A percentile compares a stretch with the other conserved stretches of the same genome.
phyloP scores from a whole-genome alignment of 805 yeast species.

The Komagataella pastoris region DNA sequence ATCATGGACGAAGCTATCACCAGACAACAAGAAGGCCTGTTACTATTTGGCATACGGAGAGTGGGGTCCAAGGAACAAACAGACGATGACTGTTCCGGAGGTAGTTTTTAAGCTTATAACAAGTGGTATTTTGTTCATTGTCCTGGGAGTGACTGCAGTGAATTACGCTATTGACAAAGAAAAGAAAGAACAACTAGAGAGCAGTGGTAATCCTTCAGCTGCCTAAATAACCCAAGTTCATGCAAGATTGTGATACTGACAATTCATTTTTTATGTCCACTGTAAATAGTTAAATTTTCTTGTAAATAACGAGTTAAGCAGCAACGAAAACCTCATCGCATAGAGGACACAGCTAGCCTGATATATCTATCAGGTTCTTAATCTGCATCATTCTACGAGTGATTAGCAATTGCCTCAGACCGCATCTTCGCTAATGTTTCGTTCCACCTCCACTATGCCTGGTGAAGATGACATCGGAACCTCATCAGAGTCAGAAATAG shows the following conservation, averaged over 20 bases:
- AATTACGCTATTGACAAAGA: constrained; percentile 18
- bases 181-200: constrained; percentile 1
- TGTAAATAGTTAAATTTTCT: neutral
- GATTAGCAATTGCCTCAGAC: neutral
- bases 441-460: neutral
- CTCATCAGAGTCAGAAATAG: neutral
- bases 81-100: constrained; percentile 16
- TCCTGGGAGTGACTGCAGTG: constrained; percentile 18
- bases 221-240: neutral
- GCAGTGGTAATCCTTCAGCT: neutral
- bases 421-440: neutral
- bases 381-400: neutral
- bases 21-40: constrained; percentile 44
- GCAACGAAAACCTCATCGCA: neutral
- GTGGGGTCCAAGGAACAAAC: constrained; percentile 44
- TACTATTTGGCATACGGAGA: constrained; percentile 46
- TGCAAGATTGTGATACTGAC: neutral
- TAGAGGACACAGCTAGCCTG: neutral
- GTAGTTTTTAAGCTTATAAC: constrained; percentile 18
- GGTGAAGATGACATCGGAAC: neutral
- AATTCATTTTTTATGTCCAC: neutral
- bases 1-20: constrained; percentile 24
- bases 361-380: too few species aligned
- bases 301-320: neutral
- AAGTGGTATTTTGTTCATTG: constrained; percentile 17